Base-by-base conservation (phyloP, 2,329 filamentous ascomycete species). In the Endocalyx cinctus region DNA sequence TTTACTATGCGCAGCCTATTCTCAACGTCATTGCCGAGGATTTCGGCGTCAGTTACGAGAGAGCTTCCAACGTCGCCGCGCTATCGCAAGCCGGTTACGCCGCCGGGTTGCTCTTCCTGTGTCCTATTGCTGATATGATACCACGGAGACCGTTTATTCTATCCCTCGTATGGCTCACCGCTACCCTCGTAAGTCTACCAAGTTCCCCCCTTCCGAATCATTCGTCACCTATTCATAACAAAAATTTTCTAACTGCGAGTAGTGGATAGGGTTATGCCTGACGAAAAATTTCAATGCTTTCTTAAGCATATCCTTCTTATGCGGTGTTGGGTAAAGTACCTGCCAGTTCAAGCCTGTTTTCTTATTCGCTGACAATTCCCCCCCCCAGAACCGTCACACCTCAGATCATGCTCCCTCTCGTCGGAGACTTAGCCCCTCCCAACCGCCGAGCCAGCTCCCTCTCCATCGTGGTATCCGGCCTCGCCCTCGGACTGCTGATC, bases 61-160 rank as follows among this genome's bases (percentile, higher is more conserved):
- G 69, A 29, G 75, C 79, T 4, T 61, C 63, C 8, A 49, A 52
- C 29, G 74, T 84, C 27, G 79, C 81, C 1, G 82, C 81, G 0
- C 64, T 82, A 17, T 79, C 78, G 48, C 81, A 85, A 54, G 79
- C 78, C 8, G 81, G 81, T 2, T 85, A 85, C 61, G 81, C 80
- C 2, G 67, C 67, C 2, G 80, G 81, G 1, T 46, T 85, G 30
- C 57, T 84, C 12, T 75, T 84, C 37, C 53, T 85, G 8, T 84
- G 79, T 55, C 81, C 81, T 0, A 50, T 84, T 18, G 81, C 79
- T 0, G 81, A 85, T 30, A 58, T 65, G 36, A 56, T 84, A 10
- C 67, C 67, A 17, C 62, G 81, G 27, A 60, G 81, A 31, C 70
- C 75, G 0, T 81, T 82, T 48, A 78, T 83, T 10, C 61, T 84